These are phyloP conservation scores for Fraxinus cuspidata DNA, from an alignment of 257 asterid species.

Conservation along the genomic window DNA sequence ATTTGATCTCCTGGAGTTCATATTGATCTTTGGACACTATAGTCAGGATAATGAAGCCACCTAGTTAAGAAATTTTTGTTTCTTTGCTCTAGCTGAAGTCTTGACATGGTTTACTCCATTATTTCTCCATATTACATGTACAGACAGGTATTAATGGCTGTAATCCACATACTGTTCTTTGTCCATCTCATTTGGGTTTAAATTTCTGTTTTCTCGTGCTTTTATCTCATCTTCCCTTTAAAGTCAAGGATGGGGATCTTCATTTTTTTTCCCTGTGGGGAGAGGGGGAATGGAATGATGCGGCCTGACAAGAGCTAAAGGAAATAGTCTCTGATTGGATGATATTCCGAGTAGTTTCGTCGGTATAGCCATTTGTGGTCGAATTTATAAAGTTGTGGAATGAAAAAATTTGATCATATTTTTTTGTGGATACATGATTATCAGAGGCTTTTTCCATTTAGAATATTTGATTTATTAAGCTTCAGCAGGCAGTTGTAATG, in stretches of 20 bases:
- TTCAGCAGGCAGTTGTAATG: neutral
- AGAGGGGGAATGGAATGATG: neutral
- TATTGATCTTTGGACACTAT: neutral
- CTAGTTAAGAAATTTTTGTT: neutral
- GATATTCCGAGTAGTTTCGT: neutral
- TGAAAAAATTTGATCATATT: neutral
- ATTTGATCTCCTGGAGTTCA: neutral
- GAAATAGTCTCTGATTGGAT: neutral
- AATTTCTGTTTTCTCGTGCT: neutral
- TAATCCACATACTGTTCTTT: neutral
- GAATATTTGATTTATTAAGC: neutral
- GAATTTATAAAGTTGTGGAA: neutral
- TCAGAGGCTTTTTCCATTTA: neutral
- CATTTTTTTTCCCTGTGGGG: neutral
- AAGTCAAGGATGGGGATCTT: neutral
- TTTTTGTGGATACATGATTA: neutral
- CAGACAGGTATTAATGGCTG: neutral
- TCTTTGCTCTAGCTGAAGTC: slow-evolving; percentile 8
- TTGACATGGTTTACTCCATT: neutral
- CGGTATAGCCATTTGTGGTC: neutral
- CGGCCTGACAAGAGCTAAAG: neutral
- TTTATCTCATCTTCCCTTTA: neutral
- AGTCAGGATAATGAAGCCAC: neutral
- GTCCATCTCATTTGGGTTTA: neutral
- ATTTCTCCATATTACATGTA: neutral